Evolutionary conservation across 179 eudicot genomes (phyloP).

Genomic region (Actinidia chinensis): DNA sequence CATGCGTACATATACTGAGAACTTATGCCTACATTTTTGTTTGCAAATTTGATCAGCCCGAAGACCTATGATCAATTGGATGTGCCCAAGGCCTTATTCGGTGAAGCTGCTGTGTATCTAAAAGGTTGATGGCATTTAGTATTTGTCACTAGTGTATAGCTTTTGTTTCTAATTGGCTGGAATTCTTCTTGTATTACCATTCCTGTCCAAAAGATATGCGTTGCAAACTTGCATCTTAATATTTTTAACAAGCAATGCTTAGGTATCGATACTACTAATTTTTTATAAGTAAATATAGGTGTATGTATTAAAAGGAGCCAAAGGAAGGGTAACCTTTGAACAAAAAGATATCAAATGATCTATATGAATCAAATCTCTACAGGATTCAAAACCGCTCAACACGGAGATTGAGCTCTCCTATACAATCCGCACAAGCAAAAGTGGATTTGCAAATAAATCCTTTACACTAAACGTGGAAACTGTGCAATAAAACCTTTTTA

Average conservation of each 20-base stretch:
- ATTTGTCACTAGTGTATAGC: not conserved
- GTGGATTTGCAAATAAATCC: no score
- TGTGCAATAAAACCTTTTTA: no score
- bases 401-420: no score
- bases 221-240: not conserved
- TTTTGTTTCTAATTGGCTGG: constrained; percentile 1
- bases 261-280: not conserved
- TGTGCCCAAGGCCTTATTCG: constrained; percentile 73
- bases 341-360: no score
- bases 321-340: no score
- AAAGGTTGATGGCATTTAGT: constrained; percentile 47
- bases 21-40: constrained; percentile 10
- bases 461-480: no score
- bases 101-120: constrained; percentile 67
- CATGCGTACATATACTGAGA: not conserved
- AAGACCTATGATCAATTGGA: constrained; percentile 75
- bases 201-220: not conserved
- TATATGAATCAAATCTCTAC: no score
- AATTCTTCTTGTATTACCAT: not conserved
- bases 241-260: not conserved
- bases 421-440: no score
- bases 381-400: no score
- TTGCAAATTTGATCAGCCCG: constrained; percentile 47
- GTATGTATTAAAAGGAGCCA: no score
- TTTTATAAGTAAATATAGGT: no score